Evolutionary conservation across 768 basidiomycete genomes (phyloP).

Genomic region (Tylopilus vinaceipallidus): DNA sequence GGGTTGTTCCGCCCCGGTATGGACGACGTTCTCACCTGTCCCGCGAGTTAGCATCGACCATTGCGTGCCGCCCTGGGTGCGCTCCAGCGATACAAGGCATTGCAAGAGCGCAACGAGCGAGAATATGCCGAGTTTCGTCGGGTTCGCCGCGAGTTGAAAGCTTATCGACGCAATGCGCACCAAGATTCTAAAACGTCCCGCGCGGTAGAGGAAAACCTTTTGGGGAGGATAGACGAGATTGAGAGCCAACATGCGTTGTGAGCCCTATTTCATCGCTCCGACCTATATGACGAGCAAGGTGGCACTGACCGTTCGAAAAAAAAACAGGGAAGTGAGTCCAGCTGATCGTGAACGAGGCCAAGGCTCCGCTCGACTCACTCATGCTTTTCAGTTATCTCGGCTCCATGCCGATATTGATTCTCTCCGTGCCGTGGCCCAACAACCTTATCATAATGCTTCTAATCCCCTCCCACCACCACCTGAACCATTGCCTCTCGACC

Average conservation of each 20-base stretch:
- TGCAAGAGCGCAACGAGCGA: slow-evolving; percentile 35
- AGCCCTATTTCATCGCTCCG: slow-evolving; percentile 6
- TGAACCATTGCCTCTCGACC: slow-evolving; percentile 46
- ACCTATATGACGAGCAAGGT: slow-evolving; percentile 1
- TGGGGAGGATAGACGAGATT: slow-evolving; percentile 33
- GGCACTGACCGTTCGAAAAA: slow-evolving; percentile 11
- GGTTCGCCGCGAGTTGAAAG: slow-evolving; percentile 31
- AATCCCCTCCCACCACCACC: slow-evolving; percentile 62
- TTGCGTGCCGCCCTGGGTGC: slow-evolving; percentile 33
- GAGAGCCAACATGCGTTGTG: slow-evolving; percentile 29
- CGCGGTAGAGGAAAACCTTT: slow-evolving; percentile 37
- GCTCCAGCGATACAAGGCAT: slow-evolving; percentile 38
- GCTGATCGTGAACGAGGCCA: not conserved
- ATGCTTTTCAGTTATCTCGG: slow-evolving; percentile 29
- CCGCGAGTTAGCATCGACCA: slow-evolving; percentile 31
- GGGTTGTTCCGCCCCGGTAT: slow-evolving; percentile 20
- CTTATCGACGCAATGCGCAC: slow-evolving; percentile 27
- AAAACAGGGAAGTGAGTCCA: slow-evolving; percentile 31
- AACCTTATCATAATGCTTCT: slow-evolving; percentile 30
- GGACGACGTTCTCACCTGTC: slow-evolving; percentile 20
- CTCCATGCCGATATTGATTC: slow-evolving; percentile 38
- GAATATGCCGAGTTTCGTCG: slow-evolving; percentile 32
- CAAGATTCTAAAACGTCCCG: slow-evolving; percentile 36
- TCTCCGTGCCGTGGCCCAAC: slow-evolving; percentile 32
- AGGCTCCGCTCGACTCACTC: slow-evolving; percentile 18